Conservation (phyloP, 805 yeast genomes). For the Barnettozyma sucrosica region DNA sequence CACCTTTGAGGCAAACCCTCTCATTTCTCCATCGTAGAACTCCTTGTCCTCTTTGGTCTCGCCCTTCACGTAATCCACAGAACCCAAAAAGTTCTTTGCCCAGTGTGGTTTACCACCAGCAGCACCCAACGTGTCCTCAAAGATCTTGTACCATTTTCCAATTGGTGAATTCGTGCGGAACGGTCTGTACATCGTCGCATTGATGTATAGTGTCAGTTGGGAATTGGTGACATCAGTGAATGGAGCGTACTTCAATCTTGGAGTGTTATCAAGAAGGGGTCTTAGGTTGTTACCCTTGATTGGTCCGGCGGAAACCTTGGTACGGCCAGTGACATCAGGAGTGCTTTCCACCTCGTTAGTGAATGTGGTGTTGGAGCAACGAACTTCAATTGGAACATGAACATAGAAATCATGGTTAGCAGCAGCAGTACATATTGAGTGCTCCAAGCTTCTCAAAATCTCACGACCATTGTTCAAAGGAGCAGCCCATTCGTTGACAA, state of each 20-base stretch:
- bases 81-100: constrained; percentile 92
- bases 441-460: constrained; percentile 57
- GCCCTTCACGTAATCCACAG: constrained; percentile 29
- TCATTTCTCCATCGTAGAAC: constrained; percentile 61
- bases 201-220: constrained; percentile 79
- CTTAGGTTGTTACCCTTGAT: constrained; percentile 78
- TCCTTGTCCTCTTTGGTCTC: constrained; percentile 32
- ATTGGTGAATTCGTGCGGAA: constrained; percentile 69
- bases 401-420: constrained; percentile 62
- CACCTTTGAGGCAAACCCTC: constrained; percentile 67
- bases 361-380: constrained; percentile 80
- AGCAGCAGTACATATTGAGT: constrained; percentile 57
- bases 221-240: constrained; percentile 46
- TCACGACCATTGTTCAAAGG: constrained; percentile 77
- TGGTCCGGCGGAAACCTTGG: constrained; percentile 61
- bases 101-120: constrained; percentile 96
- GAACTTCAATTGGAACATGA: constrained; percentile 92
- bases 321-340: constrained; percentile 48
- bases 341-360: constrained; percentile 24
- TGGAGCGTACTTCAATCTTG: constrained; percentile 53
- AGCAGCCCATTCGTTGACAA: constrained; percentile 96
- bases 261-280: constrained; percentile 79
- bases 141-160: constrained; percentile 73
- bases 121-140: constrained; percentile 69
- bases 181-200: constrained; percentile 97